A percentile compares a stretch with the other conserved stretches of the same genome.
These are phyloP conservation scores for Suillus weaverae DNA, from an alignment of 768 basidiomycete species.

Conservation along the genomic window DNA sequence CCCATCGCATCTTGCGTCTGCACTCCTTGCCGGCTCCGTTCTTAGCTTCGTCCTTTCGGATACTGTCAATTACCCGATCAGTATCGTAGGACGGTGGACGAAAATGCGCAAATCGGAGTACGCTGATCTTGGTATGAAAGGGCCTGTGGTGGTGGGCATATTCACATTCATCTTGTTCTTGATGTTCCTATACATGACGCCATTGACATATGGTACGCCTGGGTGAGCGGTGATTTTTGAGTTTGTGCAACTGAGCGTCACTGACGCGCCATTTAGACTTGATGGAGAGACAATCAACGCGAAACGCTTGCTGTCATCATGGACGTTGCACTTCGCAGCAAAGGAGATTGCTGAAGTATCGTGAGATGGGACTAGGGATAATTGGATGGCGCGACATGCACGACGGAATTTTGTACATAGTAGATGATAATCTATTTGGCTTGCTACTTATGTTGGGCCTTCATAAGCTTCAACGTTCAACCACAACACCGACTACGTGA, in stretches of 20 bases:
- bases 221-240: slow-evolving; percentile 57
- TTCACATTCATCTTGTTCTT: slow-evolving; percentile 62
- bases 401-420: background rate
- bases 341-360: slow-evolving; percentile 51
- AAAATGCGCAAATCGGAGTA: slow-evolving; percentile 51
- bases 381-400: background rate
- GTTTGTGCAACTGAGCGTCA: slow-evolving; percentile 17
- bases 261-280: slow-evolving; percentile 49
- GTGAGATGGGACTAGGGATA: slow-evolving; percentile 16
- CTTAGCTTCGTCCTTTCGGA: slow-evolving; percentile 90
- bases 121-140: slow-evolving; percentile 78
- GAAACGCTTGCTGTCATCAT: slow-evolving; percentile 79
- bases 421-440: background rate
- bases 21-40: slow-evolving; percentile 89
- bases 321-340: slow-evolving; percentile 93
- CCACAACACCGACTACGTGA: background rate
- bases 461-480: too few species aligned
- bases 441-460: background rate
- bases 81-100: slow-evolving; percentile 68
- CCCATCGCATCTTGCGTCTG: slow-evolving; percentile 91
- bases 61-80: slow-evolving; percentile 89
- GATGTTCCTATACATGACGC: slow-evolving; percentile 75
- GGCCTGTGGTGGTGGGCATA: slow-evolving; percentile 58
- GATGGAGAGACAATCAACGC: slow-evolving; percentile 83
- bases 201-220: slow-evolving; percentile 95